Evolutionary conservation across 805 yeast species (phyloP), one percentile per base, ranked within the genome.

Genomic region (Barnettozyma populi): DNA sequence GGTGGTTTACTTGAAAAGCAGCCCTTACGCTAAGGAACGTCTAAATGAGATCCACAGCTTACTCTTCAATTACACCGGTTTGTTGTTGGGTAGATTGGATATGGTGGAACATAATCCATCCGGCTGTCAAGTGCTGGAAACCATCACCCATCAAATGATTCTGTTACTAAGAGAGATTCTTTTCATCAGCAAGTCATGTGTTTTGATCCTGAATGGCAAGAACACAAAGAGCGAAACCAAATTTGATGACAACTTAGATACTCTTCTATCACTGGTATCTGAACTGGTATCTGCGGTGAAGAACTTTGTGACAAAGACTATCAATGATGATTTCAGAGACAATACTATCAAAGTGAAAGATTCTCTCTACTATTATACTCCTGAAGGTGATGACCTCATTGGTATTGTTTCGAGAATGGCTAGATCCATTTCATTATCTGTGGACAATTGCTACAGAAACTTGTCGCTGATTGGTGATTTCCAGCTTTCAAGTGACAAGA

Each of bases 31-130:
- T 0, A 72, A 76, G 47, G 75, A 72, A 47, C 70, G 95, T 55
- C 68, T 85, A 21, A 75, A 79, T 23, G 90, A 85, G 62, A 75
- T 85, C 36, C 76, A 83, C 55, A 75, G 78, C 24, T 68, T 82
- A 5, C 58, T 84, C 14, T 76, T 77, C 56, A 71, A 78, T 1
- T 86, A 86, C 57, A 69, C 85, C 52, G 82, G 84, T 2, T 57
- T 86, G 53, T 76, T 86, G 9, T 71, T 84, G 14, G 95, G 95
- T n/a, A 68, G 95, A 56, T 65, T 86, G 53, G 94, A 86, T 62
- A 71, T 86, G 63, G 79, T 86, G 32, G 94, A 86, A 59, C 84
- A 82, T 55, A 86, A 85, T 59, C 74, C 80, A 4, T 70, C 71
- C 16, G 92, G 92, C 2, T 81, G 89, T 58, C 84, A 82, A 52